Evolutionary conservation across 176 grass and related monocot genomes (phyloP).

Genomic region (Hordeum marinum): DNA sequence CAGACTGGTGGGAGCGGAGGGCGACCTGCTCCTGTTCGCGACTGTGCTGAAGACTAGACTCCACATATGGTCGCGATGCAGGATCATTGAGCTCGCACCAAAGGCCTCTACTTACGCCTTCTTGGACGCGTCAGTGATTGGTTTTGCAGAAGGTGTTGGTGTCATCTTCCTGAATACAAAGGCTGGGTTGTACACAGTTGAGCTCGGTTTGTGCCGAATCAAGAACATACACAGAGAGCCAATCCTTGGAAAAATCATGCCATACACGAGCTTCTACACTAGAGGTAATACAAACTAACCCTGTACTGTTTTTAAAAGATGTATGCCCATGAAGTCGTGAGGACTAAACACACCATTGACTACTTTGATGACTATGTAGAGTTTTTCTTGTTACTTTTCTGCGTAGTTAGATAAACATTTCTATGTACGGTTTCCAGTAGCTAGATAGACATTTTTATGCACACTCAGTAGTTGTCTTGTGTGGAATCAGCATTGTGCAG

Average conservation of each 20-base stretch:
- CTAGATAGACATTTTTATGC: not conserved
- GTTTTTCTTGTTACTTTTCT: not conserved
- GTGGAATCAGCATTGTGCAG: not conserved
- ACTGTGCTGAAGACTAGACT: not conserved
- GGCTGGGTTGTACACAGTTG: not conserved
- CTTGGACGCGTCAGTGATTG: not conserved
- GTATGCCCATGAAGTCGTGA: not conserved
- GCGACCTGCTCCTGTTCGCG: not conserved
- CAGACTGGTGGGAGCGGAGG: not conserved
- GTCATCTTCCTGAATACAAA: not conserved
- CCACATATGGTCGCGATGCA: not conserved
- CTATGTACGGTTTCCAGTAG: not conserved
- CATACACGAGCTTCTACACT: not conserved
- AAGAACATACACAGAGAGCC: not conserved
- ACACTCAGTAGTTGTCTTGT: not conserved
- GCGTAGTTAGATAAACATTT: not conserved
- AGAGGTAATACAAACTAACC: not conserved
- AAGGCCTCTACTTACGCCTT: not conserved
- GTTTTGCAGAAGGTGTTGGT: not conserved
- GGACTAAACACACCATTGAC: not conserved
- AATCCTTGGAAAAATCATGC: not conserved
- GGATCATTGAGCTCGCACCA: not conserved
- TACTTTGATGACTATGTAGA: not conserved
- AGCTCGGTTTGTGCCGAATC: not conserved
- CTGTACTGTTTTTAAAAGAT: not conserved